Base-by-base conservation (phyloP, 2,329 filamentous ascomycete genomes). In the Blastomyces parvus region DNA sequence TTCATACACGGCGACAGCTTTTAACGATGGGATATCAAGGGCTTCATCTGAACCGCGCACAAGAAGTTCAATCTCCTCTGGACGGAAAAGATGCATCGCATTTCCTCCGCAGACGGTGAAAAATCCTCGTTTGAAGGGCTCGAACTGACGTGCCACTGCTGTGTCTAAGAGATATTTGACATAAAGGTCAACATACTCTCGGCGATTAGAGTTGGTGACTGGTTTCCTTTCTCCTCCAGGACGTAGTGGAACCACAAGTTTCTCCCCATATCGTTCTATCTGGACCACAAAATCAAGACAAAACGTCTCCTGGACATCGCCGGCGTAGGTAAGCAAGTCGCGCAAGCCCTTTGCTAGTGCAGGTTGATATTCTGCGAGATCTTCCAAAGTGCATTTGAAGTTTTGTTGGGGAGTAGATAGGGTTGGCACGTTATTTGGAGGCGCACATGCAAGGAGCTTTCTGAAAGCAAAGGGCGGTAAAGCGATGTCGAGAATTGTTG, bases 101-200 rank as follows among this genome's bases (percentile, higher is more conserved):
- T 94, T 96, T 44, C 91, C 90, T 44, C 88, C 89, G 72, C 91
- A 96, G 36, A 96, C 90, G 0, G 89, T 95, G 74, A 91, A 97
- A 76, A 97, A 97, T 0, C 92, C 92, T 62, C 91, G 85, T 73
- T 94, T 94, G 81, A 97, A 97, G 0, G 92, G 91, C 72, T 96
- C 91, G 67, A 95, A 97, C 71, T 96, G 91, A 50, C 90, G 84
- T 48, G 84, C 79, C 1, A 96, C 88, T 0, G 89, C 84, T 7
- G 82, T 86, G 69, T 96, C 91, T 13, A 97, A 84, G 11, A 93
- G 74, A 72, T 93, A 89, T 48, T 86, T 85, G 11, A 96, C 84
- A 72, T 96, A 96, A 1, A 91, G 80, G 68, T 93, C 88, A 61
- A 96, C 91, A 70, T 93, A 97, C 70, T 96, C 91, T 66, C 85